Evolutionary conservation across 176 grass and related monocot genomes (phyloP).

Genomic region (Zea mays): Zm-B73-REFERENCE-NAM-5.0 NC_050098.1:124686001-124686500

Average conservation of each 20-base stretch:
- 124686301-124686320: conserved; percentile 81
- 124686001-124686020: too few species aligned
- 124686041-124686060: background rate
- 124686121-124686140: background rate
- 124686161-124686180: conserved; percentile 81
- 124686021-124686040: background rate
- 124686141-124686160: background rate
- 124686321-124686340: conserved; percentile 76
- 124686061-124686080: background rate
- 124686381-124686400: conserved; percentile 7
- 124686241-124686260: conserved; percentile 69
- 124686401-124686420: conserved; percentile 30
- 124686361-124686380: conserved; percentile 85
- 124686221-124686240: conserved; percentile 51
- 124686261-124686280: conserved; percentile 93
- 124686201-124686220: conserved; percentile 66
- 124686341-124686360: conserved; percentile 91
- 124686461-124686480: conserved; percentile 69
- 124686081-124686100: too few species aligned
- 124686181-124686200: conserved; percentile 71
- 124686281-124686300: conserved; percentile 75
- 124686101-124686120: too few species aligned
- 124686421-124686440: conserved; percentile 57
- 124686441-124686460: conserved; percentile 83
- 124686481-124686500: conserved; percentile 51